Percentiles rank a stretch among this genome's conserved stretches.
phyloP scores from a whole-genome alignment of 2,329 filamentous ascomycete genomes.

The Herpomyces periplanetae region DNA sequence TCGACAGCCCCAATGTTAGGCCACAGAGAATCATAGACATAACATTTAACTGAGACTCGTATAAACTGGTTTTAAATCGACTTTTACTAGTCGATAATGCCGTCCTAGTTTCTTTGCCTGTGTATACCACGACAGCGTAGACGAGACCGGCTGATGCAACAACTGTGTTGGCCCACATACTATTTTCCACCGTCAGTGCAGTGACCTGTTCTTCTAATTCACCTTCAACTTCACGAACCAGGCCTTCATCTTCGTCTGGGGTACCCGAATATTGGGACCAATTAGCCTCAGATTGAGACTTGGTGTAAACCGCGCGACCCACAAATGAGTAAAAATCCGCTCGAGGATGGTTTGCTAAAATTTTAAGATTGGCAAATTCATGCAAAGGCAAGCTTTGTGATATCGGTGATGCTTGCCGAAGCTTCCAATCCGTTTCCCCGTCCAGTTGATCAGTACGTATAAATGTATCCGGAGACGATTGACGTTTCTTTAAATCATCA shows the following conservation, averaged over 20 bases:
- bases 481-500: too few relatives aligned
- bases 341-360: conserved; percentile 63
- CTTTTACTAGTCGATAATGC: conserved; percentile 70
- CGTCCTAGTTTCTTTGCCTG: conserved; percentile 65
- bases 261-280: too few relatives aligned
- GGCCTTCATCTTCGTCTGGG: too few relatives aligned
- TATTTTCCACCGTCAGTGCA: conserved; percentile 70
- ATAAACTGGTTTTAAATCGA: conserved; percentile 59
- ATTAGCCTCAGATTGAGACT: conserved; percentile 12
- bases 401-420: conserved; percentile 47
- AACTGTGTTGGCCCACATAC: conserved; percentile 91
- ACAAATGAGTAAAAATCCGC: conserved; percentile 78
- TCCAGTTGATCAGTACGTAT: conserved; percentile 90
- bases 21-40: conserved; percentile 80
- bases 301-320: conserved; percentile 39
- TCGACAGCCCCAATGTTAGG: conserved; percentile 45
- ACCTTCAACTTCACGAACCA: too few relatives aligned
- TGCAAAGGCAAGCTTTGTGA: conserved; percentile 35
- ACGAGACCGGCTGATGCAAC: conserved; percentile 70
- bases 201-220: too few relatives aligned
- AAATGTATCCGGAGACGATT: conserved; percentile 55
- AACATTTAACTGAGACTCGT: conserved; percentile 89
- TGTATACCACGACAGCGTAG: conserved; percentile 66
- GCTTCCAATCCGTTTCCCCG: conserved; percentile 93
- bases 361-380: conserved; percentile 22